These are phyloP conservation scores for Boletus vinaceobasis DNA, from an alignment of 768 basidiomycete species.

Conservation along the genomic window DNA sequence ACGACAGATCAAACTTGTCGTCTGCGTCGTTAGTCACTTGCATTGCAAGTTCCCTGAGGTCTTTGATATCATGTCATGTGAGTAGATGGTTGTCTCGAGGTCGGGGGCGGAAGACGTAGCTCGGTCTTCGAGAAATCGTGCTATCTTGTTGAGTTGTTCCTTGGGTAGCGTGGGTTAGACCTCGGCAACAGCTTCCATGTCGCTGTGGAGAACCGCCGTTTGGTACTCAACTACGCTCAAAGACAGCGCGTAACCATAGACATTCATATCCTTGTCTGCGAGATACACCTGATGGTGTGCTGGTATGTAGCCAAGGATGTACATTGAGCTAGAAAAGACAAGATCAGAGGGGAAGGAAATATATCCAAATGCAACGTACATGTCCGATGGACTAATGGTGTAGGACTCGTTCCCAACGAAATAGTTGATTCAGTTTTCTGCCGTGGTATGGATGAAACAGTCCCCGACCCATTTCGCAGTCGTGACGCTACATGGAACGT, in stretches of 20 bases:
- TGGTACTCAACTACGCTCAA: conserved; percentile 94
- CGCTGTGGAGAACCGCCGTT: conserved; percentile 87
- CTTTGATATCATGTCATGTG: conserved; percentile 37
- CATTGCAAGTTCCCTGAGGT: conserved; percentile 91
- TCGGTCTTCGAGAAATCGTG: conserved; percentile 88
- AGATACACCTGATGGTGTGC: conserved; percentile 93
- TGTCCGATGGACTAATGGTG: conserved; percentile 92
- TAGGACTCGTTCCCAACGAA: conserved; percentile 92
- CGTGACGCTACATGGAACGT: conserved; percentile 56
- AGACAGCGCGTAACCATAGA: conserved; percentile 79
- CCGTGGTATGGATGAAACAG: conserved; percentile 95
- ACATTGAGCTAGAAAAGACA: conserved; percentile 59
- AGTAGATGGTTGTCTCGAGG: neutral
- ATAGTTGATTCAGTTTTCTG: conserved; percentile 86
- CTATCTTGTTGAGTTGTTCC: conserved; percentile 89
- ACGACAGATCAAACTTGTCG: conserved; percentile 93
- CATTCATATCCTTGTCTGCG: conserved; percentile 87
- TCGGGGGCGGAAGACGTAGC: conserved; percentile 41
- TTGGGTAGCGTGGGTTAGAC: conserved; percentile 83
- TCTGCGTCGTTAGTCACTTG: conserved; percentile 87
- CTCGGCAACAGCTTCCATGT: conserved; percentile 79
- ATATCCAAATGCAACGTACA: conserved; percentile 58
- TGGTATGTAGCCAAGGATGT: conserved; percentile 92
- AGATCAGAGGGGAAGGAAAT: neutral
- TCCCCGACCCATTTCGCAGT: conserved; percentile 99